phyloP scores from a whole-genome alignment of 306 rosid species.

The Quillaja saponaria region DNA sequence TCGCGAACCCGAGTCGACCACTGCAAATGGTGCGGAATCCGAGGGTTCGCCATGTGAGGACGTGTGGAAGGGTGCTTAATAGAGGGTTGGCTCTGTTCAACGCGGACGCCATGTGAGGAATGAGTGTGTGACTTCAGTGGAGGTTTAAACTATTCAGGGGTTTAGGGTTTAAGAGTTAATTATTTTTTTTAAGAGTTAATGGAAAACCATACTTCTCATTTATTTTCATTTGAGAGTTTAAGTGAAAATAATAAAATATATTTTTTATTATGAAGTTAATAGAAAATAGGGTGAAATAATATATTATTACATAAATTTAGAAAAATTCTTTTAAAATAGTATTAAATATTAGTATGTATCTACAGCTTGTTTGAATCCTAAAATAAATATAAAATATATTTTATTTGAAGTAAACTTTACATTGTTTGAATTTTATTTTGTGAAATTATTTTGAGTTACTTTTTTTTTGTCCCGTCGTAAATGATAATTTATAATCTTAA shows the following conservation, averaged over 20 bases:
- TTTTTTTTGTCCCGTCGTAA: no score
- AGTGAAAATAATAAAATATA: not conserved
- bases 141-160: not conserved
- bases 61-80: slow-evolving; percentile 44
- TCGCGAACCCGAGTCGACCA: slow-evolving; percentile 61
- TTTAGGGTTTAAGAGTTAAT: not conserved
- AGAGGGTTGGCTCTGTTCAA: slow-evolving; percentile 53
- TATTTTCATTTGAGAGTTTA: not conserved
- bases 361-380: no score
- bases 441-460: no score
- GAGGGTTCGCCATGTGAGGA: slow-evolving; percentile 49
- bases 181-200: slow-evolving; percentile 32
- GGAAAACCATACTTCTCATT: not conserved
- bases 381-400: no score
- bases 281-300: no score
- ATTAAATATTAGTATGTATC: not conserved
- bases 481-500: no score
- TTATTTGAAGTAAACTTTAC: no score
- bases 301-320: no score
- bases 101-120: slow-evolving; percentile 43
- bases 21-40: slow-evolving; percentile 58
- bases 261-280: no score
- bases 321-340: no score
- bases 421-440: no score
- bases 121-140: not conserved